A percentile compares a stretch with the other conserved stretches of the same genome.
These are phyloP conservation scores for Coemansia sp. DNA, from an alignment of 192 early-diverging fungal species.

Conservation along the genomic window DNA sequence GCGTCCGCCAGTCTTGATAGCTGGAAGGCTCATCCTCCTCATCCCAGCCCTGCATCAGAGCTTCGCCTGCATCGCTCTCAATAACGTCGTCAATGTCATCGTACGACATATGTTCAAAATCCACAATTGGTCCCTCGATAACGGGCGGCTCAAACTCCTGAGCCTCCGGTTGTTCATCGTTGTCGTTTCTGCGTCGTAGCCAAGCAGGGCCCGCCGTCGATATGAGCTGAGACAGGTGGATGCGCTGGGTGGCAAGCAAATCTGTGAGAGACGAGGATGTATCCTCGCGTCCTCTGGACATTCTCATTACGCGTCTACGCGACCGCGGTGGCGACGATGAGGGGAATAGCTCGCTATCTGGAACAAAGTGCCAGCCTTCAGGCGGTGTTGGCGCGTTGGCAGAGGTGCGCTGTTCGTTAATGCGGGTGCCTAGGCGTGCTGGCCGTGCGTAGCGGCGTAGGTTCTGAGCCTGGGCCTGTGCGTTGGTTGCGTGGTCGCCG, in stretches of 20 bases:
- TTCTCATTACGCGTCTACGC: not conserved
- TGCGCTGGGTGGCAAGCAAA: not conserved
- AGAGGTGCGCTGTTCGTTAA: not conserved
- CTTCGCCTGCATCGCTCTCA: not conserved
- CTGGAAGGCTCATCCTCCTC: not conserved
- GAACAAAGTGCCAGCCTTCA: not conserved
- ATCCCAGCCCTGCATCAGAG: not conserved
- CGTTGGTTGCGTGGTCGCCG: not conserved
- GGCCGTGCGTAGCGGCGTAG: not conserved
- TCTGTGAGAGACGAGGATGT: not conserved
- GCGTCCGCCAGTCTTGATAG: not conserved
- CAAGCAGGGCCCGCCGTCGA: not conserved
- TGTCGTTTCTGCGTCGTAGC: not conserved
- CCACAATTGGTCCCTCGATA: not conserved
- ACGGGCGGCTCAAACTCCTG: not conserved
- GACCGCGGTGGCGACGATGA: conserved; percentile 1
- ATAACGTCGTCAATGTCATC: not conserved
- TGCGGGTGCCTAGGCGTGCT: not conserved
- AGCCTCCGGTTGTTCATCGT: not conserved
- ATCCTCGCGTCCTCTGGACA: not conserved
- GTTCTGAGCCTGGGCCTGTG: not conserved
- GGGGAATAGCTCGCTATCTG: not conserved
- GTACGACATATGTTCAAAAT: not conserved
- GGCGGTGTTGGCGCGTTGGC: not conserved
- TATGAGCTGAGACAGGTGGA: conserved; percentile 1